Base-by-base conservation (phyloP, 345 rosid species). In the Adansonia digitata region DNA sequence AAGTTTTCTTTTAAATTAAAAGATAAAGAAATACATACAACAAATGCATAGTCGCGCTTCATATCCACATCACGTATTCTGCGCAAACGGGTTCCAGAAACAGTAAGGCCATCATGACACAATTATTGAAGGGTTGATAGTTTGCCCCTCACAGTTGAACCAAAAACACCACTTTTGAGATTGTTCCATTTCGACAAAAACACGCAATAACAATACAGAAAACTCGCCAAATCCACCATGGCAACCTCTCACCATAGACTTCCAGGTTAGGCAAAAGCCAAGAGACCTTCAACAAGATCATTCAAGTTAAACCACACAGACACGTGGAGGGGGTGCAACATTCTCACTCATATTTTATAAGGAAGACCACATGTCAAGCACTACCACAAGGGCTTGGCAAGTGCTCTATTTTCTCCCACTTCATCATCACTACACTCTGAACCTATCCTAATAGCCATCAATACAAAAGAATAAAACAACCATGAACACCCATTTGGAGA, bases 251-350 rank as follows among this genome's bases (percentile, higher is more conserved):
- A 91, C 92, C 91, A 89, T 76, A 85, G 97, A 86, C 85, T 91
- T 83, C 94, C 94, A 85, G 91, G 89, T 86, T 82, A 83, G 88
- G 91, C 85, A 83, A 86, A 83, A 82, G 87, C 89, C 94, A 88
- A 86, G 87, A 87, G 88, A 89, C 97, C 94, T 91, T 91, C 97
- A 91, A 91, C 89, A 91, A 91, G 94, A 89, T 91, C 88, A 88
- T 91, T 86, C 88, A 81, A 76, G 92, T 91, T 86, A 91, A 88
- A 86, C 84, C 85, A 81, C 76, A 73, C 79, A 70, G 83, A 83
- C 85, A 78, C 71, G 76, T 73, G 78, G 85, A 71, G 73, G 86
- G 86, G 79, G 49, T 74, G 74, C 84, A 85, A 79, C 83, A 77
- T 77, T 84, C 86, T 85, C 79, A 80, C 82, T 80, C 48, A 76